Evolutionary conservation across 768 basidiomycete genomes (phyloP), one percentile per base, ranked within the genome.

Genomic region (Pleurotus tuoliensis): DNA sequence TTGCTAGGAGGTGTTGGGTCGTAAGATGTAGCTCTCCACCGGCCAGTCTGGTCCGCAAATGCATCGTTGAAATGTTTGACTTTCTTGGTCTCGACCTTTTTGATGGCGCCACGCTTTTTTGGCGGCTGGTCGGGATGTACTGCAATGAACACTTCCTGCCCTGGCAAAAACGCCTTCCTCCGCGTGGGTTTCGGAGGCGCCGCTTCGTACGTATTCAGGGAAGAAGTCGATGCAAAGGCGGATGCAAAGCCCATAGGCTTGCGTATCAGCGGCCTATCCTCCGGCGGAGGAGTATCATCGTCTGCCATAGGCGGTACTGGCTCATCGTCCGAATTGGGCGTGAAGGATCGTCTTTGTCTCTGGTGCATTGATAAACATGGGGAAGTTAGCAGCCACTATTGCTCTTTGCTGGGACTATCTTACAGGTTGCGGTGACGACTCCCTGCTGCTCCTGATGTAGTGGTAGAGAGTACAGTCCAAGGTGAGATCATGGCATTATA

Each of bases 171-270:
- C 2, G 66, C 60, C 11, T 61, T 67, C 5, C 59, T 69, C 20
- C 61, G 55, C 9, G 57, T 56, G 13, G 60, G 53, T 9, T 60
- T 43, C 43, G 67, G 49, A 22, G 66, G 44, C 15, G 71, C 55
- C 9, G 75, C 75, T 60, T 80, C 68, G 59, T 81, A 81, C 27
- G 78, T 81, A 43, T 65, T 73, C 40, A 76, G 62, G 54, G 63
- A 67, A 27, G 66, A 62, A 25, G 72, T 71, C 27, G 66, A 64
- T 54, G 68, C 49, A 38, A 62, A 62, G 38, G 68, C 60, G 40
- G 60, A 59, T 46, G 74, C 66, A 62, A 86, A 86, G 18, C 73
- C 85, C 39, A 87, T 69, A n/a, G 82, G 73, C 64, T 84, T 79
- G 47, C 85, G 78, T 60, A 87, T 76, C 25, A 87, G 64, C 38